Evolutionary conservation across 2,329 filamentous ascomycete genomes (phyloP), one percentile per base, ranked within the genome.

Genomic region (Colletotrichum lentis): DNA sequence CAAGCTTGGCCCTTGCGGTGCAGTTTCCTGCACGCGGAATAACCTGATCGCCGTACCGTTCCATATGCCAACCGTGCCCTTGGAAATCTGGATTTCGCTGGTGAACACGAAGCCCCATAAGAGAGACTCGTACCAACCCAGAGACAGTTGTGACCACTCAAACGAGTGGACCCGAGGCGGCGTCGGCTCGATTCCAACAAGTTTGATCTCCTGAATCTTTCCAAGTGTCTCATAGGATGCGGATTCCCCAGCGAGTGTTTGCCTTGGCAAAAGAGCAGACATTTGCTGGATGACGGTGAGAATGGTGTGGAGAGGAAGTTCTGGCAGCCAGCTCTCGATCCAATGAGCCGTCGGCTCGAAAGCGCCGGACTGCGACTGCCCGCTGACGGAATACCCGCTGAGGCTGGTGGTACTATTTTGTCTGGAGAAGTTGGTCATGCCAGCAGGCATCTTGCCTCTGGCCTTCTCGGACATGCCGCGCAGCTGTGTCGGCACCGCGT

Each of bases 381-480:
- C 84, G 27, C 87, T 80, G 47, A 85, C 83, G 14, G 89, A 86
- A 74, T 90, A 84, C 73, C 88, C 89, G 66, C 84, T 87, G 43
- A 97, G 83, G 74, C 93, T 97, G 1, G 92, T 92, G 35, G 90
- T 92, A 77, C 94, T 96, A 75, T 96, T 97, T 75, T 97, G 94
- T 20, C 95, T 86, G 0, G 94, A 97, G 77, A 97, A 97, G 2
- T 87, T 87, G n/a, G 88, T 86, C 57, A 90, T 85, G 1, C 92
- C 91, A 14, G 92, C 93, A 35, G 95, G 96, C 89, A 97, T 93
- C 79, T 99, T 99, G 8, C 96, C 96, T 57, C 96, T 86, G 18
- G 96, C 96, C 78, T 98, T 99, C 79, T 98, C 96, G 22, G 95
- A 97, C 92, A 98, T 97, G 62, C 94, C 94, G 65, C 93, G 88